Percentiles rank a stretch among this genome's conserved stretches.
Conservation (phyloP, 1,139 yeast genomes). For the Suhomyces panamericanus region DNA sequence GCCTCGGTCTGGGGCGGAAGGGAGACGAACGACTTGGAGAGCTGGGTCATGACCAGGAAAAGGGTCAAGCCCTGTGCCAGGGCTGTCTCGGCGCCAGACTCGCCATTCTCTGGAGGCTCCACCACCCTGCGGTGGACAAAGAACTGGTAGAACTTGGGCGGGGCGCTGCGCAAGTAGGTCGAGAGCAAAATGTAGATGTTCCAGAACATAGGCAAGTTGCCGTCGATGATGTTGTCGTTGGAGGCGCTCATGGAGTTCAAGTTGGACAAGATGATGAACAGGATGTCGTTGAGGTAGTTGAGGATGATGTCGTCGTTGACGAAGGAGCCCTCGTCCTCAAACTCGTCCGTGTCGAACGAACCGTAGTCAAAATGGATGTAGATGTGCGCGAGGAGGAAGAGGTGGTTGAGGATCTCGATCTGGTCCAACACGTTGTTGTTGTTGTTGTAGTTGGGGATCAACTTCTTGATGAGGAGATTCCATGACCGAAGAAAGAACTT, state of each 20-base stretch:
- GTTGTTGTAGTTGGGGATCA: constrained; percentile 41
- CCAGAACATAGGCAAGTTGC: constrained; percentile 39
- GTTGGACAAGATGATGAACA: constrained; percentile 21
- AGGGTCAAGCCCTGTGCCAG: constrained; percentile 7
- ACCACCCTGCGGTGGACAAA: constrained; percentile 30
- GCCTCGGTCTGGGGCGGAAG: constrained; percentile 21
- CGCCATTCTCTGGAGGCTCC: not conserved
- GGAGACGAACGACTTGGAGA: constrained; percentile 20
- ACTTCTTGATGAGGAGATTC: constrained; percentile 44
- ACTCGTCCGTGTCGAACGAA: constrained; percentile 15
- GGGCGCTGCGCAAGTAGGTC: constrained; percentile 35
- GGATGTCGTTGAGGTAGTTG: constrained; percentile 48
- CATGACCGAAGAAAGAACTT: constrained; percentile 42
- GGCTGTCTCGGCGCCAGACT: not conserved
- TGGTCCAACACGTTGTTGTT: constrained; percentile 37
- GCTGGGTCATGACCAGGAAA: constrained; percentile 16
- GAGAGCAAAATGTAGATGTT: constrained; percentile 44
- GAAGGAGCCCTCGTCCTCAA: constrained; percentile 14
- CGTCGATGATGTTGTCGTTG: constrained; percentile 23
- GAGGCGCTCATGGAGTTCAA: constrained; percentile 16
- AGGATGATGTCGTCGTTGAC: constrained; percentile 31
- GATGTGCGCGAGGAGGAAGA: constrained; percentile 34
- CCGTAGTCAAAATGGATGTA: constrained; percentile 32
- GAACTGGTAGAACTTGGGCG: constrained; percentile 41
- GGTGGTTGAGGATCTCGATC: constrained; percentile 38